Evolutionary conservation across 2,329 filamentous ascomycete species (phyloP), one percentile per base, ranked within the genome.

Genomic region (Neocatenulostroma microsporum): DNA sequence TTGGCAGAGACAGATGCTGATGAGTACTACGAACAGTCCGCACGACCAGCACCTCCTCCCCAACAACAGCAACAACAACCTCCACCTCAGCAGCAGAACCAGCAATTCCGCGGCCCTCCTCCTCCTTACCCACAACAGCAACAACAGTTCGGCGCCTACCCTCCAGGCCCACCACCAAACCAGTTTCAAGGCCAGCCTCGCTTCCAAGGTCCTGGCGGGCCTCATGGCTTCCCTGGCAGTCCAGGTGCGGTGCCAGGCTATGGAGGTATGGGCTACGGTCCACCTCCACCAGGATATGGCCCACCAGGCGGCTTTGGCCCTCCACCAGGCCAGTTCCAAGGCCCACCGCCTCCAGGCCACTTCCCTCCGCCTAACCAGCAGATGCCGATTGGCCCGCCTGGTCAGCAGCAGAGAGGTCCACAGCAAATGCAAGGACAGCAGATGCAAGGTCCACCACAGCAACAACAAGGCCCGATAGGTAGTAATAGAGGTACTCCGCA

Each of bases 241-340:
- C 61, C 61, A 28, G 59, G 60, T 27, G 62, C 64, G 28, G 66
- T 67, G 37, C 81, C 81, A 46, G 76, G 75, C 13, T 86, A 81
- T 51, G n/a, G n/a, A n/a, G 49, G 49, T 1, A 47, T 51, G 47
- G 46, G 40, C 29, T 93, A 87, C 58, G 83, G 82, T 45, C 80
- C 78, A 12, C 83, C 30, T 23, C 27, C 78, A 30, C 48, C 50
- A 21, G 56, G 59, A 27, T 58, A 57, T 34, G 53, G 47, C 31
- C 45, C 49, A 14, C 51, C 53, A n/a, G n/a, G n/a, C n/a, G n/a
- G n/a, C n/a, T n/a, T n/a, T n/a, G n/a, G n/a, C n/a, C n/a, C n/a
- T n/a, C n/a, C 53, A 23, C 46, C 48, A 25, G 45, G 74, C 20
- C 80, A 76, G 19, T 61, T 65, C 36, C 80, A 78, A 41, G 45